Evolutionary conservation across 2,329 filamentous ascomycete species (phyloP), one percentile per base, ranked within the genome.

Genomic region (Juglanconis sp.): DNA sequence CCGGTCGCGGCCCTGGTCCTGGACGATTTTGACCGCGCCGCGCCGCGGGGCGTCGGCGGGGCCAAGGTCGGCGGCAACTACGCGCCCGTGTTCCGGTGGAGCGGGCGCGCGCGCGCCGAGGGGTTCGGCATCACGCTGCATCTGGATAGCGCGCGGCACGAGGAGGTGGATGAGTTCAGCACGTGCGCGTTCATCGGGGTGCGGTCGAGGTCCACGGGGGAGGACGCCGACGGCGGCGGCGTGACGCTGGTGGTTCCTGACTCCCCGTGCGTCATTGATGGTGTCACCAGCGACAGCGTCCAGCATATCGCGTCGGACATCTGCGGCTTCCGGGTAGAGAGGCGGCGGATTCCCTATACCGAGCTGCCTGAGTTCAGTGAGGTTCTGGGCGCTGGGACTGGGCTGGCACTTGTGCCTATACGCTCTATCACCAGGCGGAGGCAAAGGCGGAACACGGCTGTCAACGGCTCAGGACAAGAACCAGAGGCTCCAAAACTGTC

Each of bases 1-100:
- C 42, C 42, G 1, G 84, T 89, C 8, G 81, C 85, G 62, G 86
- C 84, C 0, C 70, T 90, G 36, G 85, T 90, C 30, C 75, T 90
- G 1, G 87, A 90, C 67, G 81, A 87, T 55, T 90, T 89, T 68
- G 87, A 90, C 67, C 84, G 87, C 32, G 81, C 86, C 0, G 87
- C 87, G 3, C 87, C 87, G 0, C 77, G 84, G 60, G 87, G 87
- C 0, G 88, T 85, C 0, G 87, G 87, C 0, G 80, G 78, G 10
- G 86, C 84, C 5, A 90, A 90, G 71, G 77, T 90, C 1, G 87
- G 87, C 5, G 87, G 87, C 2, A 90, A 90, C 71, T 89, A 90
- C 69, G 86, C 86, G 5, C 86, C 87, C 3, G 87, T 90, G 1
- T 71, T 89, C 49, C 76, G 82, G 36, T 84, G 85, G 72, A 86